Evolutionary conservation across 768 basidiomycete species (phyloP).

Genomic region (Lactifluus echinatus): DNA sequence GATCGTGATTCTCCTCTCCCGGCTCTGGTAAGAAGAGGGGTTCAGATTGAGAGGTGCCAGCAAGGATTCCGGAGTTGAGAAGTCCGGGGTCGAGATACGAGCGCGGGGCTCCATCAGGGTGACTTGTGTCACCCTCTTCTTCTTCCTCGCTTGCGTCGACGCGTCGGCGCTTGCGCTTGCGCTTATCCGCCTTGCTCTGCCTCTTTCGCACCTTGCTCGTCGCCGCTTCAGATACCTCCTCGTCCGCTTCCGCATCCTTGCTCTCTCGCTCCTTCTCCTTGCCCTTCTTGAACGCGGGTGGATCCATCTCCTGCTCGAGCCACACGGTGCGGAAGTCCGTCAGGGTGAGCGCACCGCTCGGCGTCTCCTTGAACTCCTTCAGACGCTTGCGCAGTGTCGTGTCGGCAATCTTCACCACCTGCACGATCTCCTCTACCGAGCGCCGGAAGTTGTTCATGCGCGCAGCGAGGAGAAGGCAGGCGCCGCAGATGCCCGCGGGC

Average conservation of each 20-base stretch:
- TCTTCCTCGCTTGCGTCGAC: conserved; percentile 34
- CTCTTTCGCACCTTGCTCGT: conserved; percentile 25
- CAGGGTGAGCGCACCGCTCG: conserved; percentile 76
- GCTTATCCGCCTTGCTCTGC: conserved; percentile 29
- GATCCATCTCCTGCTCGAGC: conserved; percentile 88
- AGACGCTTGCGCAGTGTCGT: conserved; percentile 87
- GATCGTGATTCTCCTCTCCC: conserved; percentile 17
- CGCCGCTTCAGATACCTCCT: conserved; percentile 24
- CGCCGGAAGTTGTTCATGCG: conserved; percentile 98
- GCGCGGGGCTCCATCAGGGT: conserved; percentile 21
- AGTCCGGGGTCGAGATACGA: conserved; percentile 45
- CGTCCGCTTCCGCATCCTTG: conserved; percentile 32
- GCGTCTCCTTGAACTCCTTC: conserved; percentile 89
- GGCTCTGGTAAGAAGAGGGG: conserved; percentile 33
- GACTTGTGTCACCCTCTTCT: conserved; percentile 24
- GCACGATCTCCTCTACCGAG: conserved; percentile 91
- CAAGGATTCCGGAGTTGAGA: conserved; percentile 60
- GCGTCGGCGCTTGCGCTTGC: conserved; percentile 31
- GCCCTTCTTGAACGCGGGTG: conserved; percentile 78
- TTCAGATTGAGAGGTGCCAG: conserved; percentile 37
- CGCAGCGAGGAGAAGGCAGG: conserved; percentile 87
- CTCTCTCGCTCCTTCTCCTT: conserved; percentile 60
- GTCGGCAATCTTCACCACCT: conserved; percentile 99
- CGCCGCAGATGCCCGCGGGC: conserved; percentile 96
- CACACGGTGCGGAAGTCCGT: conserved; percentile 86